Base-by-base conservation (phyloP, 2,329 filamentous ascomycete species). In the Blumeria graminis region DNA sequence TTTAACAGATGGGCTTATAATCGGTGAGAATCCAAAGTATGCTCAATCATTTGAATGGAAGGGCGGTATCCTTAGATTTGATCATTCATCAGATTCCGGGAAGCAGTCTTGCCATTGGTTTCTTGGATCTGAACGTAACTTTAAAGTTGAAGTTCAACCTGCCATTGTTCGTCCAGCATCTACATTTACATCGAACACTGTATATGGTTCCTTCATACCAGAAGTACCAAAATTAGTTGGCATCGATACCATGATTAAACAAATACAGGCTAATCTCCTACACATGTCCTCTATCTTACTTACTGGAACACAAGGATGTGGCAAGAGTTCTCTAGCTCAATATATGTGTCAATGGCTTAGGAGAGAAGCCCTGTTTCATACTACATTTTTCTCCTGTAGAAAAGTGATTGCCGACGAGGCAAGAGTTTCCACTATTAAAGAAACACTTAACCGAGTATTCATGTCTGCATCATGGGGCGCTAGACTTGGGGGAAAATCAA, bases 381-480 rank as follows among this genome's bases (percentile, higher is more conserved):
- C 84, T 0, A 80, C 82, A 4, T 94, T 94, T 68, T 88, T 94
- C 61, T 78, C 87, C 0, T 96, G 90, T 63, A 79, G 85, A 33
- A 89, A 85, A 59, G 74, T 95, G 3, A 82, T 94, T 33, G 94
- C 84, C 1, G 89, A 96, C 59, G 92, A 98, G 67, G 93, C 82
- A 41, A 78, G 90, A 57, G 80, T 95, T 13, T 84, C 87, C 1
- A 86, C 84, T 0, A 86, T 98, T 69, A 95, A 94, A 65, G 90
- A 96, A 64, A 92, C 81, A 0, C 70, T 98, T 5, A 82, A 78
- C 55, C 78, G 87, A 14, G 69, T 94, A 1, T 96, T 98, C 66
- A 87, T 92, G 73, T 77, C 80, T 18, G 92, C 92, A 3, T 83
- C 85, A 45, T 98, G 92, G 92, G 88, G 86, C 39, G 86, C 90